Conservation (phyloP, 2,329 filamentous ascomycete genomes). For the Xylaria digitata region DNA sequence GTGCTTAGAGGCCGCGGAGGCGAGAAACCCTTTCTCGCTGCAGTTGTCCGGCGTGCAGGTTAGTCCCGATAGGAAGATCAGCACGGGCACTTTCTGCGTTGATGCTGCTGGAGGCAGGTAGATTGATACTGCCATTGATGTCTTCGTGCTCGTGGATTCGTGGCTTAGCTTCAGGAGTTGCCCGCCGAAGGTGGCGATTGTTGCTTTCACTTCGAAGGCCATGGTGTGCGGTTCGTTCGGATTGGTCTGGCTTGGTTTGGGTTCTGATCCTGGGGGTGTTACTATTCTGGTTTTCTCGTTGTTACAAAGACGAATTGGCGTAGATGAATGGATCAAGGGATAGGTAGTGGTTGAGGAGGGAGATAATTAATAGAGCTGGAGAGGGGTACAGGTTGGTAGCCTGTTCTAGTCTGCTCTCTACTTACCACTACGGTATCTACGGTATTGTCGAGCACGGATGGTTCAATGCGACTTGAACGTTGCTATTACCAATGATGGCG, state of each 20-base stretch:
- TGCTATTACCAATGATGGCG: too few species aligned
- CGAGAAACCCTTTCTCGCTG: constrained; percentile 89
- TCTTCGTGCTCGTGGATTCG: constrained; percentile 79
- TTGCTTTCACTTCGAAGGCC: constrained; percentile 89
- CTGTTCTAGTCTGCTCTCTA: too few species aligned
- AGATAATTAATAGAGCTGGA: too few species aligned
- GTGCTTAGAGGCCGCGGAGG: constrained; percentile 79
- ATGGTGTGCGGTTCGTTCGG: constrained; percentile 59
- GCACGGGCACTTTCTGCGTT: constrained; percentile 74
- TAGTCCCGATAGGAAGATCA: constrained; percentile 93
- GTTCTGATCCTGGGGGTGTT: too few species aligned
- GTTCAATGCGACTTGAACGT: too few species aligned
- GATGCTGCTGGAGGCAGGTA: constrained; percentile 74
- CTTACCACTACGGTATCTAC: too few species aligned
- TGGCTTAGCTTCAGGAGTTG: constrained; percentile 95
- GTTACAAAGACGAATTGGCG: too few species aligned
- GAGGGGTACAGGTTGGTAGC: too few species aligned
- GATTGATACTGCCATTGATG: constrained; percentile 92
- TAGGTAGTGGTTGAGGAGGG: background rate
- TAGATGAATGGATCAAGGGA: too few species aligned
- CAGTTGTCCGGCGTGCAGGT: constrained; percentile 94
- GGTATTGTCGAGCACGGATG: too few species aligned
- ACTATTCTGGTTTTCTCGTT: too few species aligned
- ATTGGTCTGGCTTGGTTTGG: background rate
- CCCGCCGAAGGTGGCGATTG: constrained; percentile 91